Evolutionary conservation across 768 basidiomycete genomes (phyloP), one percentile per base, ranked within the genome.

Genomic region (Tylopilus vinaceipallidus): DNA sequence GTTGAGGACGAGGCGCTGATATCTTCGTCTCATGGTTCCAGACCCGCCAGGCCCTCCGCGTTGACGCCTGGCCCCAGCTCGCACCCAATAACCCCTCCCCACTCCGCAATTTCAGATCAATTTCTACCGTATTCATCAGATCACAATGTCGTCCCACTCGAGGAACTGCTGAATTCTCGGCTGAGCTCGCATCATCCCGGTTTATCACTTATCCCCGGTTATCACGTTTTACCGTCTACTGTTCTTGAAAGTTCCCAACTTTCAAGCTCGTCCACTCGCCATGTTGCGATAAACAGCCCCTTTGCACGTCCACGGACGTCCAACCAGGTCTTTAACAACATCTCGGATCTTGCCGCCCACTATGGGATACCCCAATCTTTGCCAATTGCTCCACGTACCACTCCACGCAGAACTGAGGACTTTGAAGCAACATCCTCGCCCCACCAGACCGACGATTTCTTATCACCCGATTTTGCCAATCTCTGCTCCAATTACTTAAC

Each of bases 321-420:
- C 34, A 74, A 73, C 49, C 74, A 75, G 71, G 78, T 87, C 58
- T 87, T 86, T 61, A 69, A 73, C 60, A 79, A 79, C 67, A 71
- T 82, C 46, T 77, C 78, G 70, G 87, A 85, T 72, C 73, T 86
- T 49, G 83, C 86, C 60, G 75, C 82, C 62, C 87, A 88, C 50
- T 82, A 88, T 87, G 87, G 86, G 71, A 81, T 89, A 64, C 87
- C 88, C 52, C 79, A 82, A 57, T 78, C 75, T 54, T 68, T 90
- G 41, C 87, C 88, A 39, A 81, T 80, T 45, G 79, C 81, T 48
- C 87, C 87, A 53, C 77, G 80, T 46, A 80, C 81, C 65, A 75
- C 73, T 57, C 75, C 78, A 50, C 75, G 66, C 62, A 71, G 69
- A 66, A 47, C 66, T 58, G 55, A 60, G 43, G 62, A 73, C 55